These are phyloP conservation scores for Aurinia saxatilis DNA, from an alignment of 345 rosid species.

Conservation along the genomic window DNA sequence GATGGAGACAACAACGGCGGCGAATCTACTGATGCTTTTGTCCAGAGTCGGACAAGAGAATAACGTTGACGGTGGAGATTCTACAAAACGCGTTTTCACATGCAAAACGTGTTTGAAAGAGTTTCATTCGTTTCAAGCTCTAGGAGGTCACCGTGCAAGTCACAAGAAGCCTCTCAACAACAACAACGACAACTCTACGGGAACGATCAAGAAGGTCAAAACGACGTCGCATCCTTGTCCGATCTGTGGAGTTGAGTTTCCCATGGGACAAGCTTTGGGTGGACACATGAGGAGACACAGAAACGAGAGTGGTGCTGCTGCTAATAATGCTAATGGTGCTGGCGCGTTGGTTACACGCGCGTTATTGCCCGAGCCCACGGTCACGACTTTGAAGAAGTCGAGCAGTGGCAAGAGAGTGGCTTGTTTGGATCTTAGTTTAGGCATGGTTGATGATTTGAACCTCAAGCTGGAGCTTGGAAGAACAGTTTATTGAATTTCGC, in stretches of 20 bases:
- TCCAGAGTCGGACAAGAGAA: constrained; percentile 47
- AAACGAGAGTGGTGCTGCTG: constrained; percentile 14
- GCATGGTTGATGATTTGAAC: constrained; percentile 22
- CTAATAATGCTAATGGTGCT: not conserved
- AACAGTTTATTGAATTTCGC: constrained; percentile 23
- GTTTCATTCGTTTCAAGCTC: constrained; percentile 80
- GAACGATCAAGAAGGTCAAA: constrained; percentile 31
- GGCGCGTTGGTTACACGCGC: constrained; percentile 33
- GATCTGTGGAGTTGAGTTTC: constrained; percentile 76
- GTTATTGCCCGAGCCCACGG: constrained; percentile 33
- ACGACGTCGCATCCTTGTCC: constrained; percentile 72
- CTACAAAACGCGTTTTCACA: constrained; percentile 42
- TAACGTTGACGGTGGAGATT: not conserved
- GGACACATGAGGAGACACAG: constrained; percentile 97
- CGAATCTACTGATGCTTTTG: constrained; percentile 61
- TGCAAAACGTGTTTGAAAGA: constrained; percentile 79
- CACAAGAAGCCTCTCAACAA: constrained; percentile 60
- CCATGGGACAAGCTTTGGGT: constrained; percentile 86
- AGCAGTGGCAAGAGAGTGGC: constrained; percentile 30
- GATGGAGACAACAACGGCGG: constrained; percentile 31
- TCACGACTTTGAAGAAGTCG: constrained; percentile 47
- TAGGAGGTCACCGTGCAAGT: constrained; percentile 94
- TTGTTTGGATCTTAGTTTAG: constrained; percentile 25
- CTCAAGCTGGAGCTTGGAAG: constrained; percentile 34
- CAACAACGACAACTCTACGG: not conserved